Conservation (phyloP, 495 filamentous ascomycete genomes). For the Halenospora varia region DNA sequence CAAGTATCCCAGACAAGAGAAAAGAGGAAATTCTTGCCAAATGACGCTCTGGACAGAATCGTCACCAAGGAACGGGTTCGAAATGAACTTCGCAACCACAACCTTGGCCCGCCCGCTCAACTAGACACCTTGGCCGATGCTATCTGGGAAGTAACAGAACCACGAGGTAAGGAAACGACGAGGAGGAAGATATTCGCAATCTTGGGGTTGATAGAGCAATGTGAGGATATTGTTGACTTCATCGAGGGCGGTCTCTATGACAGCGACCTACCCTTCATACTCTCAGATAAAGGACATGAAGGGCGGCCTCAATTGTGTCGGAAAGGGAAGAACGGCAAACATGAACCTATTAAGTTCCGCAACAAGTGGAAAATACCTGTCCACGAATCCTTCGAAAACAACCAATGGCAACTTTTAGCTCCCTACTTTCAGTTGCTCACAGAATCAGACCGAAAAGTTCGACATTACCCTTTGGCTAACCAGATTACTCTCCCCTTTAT, state of each 20-base stretch:
- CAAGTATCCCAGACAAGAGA: background rate
- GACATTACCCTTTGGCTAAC: background rate
- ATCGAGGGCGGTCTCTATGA: conserved; percentile 18
- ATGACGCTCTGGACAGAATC: conserved; percentile 4
- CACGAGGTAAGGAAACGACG: conserved; percentile 2
- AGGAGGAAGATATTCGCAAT: conserved; percentile 24
- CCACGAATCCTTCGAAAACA: conserved; percentile 10
- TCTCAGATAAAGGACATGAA: background rate
- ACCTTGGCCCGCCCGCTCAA: background rate
- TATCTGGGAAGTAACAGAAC: background rate
- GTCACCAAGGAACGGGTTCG: conserved; percentile 6
- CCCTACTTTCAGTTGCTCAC: conserved; percentile 18
- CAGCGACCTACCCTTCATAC: conserved; percentile 21
- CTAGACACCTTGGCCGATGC: background rate
- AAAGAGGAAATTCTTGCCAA: conserved; percentile 14
- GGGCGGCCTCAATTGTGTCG: conserved; percentile 1
- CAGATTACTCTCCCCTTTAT: conserved; percentile 7
- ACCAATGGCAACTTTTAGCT: conserved; percentile 18
- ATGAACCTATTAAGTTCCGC: background rate
- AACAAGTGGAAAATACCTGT: conserved; percentile 3
- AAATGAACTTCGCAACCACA: conserved; percentile 4
- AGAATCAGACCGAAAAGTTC: background rate
- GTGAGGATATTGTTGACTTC: conserved; percentile 12
- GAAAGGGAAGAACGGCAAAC: background rate
- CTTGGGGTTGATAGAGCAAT: conserved; percentile 18